Percentiles rank a stretch among this genome's conserved stretches.
Conservation (phyloP, 2,329 filamentous ascomycete genomes). For the Phoma sp. region DNA sequence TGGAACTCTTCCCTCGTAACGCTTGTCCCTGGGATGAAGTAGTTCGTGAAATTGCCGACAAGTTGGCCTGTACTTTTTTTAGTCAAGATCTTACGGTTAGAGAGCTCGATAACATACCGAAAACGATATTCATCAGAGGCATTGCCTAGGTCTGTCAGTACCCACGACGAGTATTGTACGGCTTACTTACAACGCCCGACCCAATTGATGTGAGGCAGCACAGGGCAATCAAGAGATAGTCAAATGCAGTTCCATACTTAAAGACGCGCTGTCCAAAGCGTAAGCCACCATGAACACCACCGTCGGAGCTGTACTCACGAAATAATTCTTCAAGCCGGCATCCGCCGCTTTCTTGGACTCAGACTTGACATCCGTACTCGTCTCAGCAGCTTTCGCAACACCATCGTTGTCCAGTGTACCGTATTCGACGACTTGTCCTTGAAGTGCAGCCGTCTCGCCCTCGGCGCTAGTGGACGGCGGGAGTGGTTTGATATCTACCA, state of each 20-base stretch:
- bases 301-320: slow-evolving; percentile 28
- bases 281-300: slow-evolving; percentile 2
- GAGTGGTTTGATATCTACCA: background rate
- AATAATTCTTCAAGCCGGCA: slow-evolving; percentile 39
- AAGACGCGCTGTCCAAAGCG: slow-evolving; percentile 39
- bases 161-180: background rate
- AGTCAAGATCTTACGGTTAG: slow-evolving; percentile 17
- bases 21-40: slow-evolving; percentile 55
- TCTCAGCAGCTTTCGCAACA: slow-evolving; percentile 4
- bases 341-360: slow-evolving; percentile 28
- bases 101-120: slow-evolving; percentile 60
- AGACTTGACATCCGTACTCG: background rate
- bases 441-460: slow-evolving; percentile 20
- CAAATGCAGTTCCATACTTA: slow-evolving; percentile 41
- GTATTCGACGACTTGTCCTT: slow-evolving; percentile 17
- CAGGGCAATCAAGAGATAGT: slow-evolving; percentile 36
- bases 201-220: slow-evolving; percentile 42
- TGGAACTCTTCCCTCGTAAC: slow-evolving; percentile 58
- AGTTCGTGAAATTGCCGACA: slow-evolving; percentile 64
- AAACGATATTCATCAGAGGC: slow-evolving; percentile 66
- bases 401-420: slow-evolving; percentile 13
- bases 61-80: slow-evolving; percentile 35
- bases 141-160: slow-evolving; percentile 32
- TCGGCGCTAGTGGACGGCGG: slow-evolving; percentile 6
- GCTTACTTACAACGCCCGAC: slow-evolving; percentile 33